Evolutionary conservation across 2,329 filamentous ascomycete genomes (phyloP).

Genomic region (Beauveria caledonica): DNA sequence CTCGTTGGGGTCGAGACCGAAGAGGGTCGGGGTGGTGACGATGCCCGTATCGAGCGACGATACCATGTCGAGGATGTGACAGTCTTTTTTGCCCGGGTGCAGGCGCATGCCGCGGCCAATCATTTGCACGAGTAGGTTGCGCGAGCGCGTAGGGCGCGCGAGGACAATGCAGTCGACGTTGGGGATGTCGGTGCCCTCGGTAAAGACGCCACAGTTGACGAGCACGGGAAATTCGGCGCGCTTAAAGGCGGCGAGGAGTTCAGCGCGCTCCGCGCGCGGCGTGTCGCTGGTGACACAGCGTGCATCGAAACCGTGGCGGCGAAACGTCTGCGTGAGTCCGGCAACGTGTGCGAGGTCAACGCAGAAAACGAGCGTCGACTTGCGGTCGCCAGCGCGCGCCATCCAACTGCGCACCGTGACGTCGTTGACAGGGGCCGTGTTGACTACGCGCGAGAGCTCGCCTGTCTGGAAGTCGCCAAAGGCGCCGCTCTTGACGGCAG

Average conservation of each 20-base stretch:
- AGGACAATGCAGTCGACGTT: conserved; percentile 92
- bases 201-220: conserved; percentile 92
- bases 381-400: conserved; percentile 61
- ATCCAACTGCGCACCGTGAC: conserved; percentile 83
- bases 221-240: conserved; percentile 73
- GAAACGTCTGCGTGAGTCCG: conserved; percentile 67
- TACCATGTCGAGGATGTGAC: conserved; percentile 95
- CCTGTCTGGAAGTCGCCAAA: conserved; percentile 70
- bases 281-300: conserved; percentile 82
- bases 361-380: conserved; percentile 89
- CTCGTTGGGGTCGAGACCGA: conserved; percentile 80
- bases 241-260: conserved; percentile 68
- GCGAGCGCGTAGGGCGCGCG: conserved; percentile 79
- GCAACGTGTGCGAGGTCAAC: conserved; percentile 80
- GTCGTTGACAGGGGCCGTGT: conserved; percentile 72
- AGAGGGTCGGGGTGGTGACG: conserved; percentile 82
- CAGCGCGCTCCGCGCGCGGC: conserved; percentile 54
- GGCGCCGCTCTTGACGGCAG: conserved; percentile 51
- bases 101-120: conserved; percentile 89
- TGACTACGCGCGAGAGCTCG: conserved; percentile 75
- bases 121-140: conserved; percentile 96
- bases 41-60: conserved; percentile 77
- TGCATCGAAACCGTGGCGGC: conserved; percentile 70
- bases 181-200: conserved; percentile 94
- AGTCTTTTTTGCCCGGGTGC: conserved; percentile 72